These are phyloP conservation scores for Ceratocystis diversiconidia DNA, from an alignment of 2,329 filamentous ascomycete genomes.

Conservation along the genomic window DNA sequence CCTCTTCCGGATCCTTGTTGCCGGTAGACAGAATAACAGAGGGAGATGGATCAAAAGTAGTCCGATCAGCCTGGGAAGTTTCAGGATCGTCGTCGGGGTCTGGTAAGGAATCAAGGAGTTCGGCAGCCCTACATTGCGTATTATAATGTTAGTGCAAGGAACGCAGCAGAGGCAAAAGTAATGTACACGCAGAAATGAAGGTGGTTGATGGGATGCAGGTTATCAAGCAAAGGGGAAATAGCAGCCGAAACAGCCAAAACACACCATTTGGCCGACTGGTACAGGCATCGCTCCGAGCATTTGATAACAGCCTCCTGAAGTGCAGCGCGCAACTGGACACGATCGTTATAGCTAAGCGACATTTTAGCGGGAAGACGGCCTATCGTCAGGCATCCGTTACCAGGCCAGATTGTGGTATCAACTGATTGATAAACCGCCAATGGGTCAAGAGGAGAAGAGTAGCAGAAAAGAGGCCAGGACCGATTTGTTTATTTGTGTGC, in stretches of 20 bases:
- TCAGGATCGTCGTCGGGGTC: constrained; percentile 44
- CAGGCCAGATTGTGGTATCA: not conserved
- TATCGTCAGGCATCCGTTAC: not conserved
- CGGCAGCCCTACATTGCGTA: constrained; percentile 57
- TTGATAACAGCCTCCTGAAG: constrained; percentile 77
- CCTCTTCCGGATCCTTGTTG: constrained; percentile 57
- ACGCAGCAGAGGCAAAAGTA: not conserved
- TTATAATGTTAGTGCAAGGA: not conserved
- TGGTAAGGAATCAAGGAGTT: constrained; percentile 74
- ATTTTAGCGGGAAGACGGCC: constrained; percentile 5
- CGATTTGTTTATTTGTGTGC: not conserved
- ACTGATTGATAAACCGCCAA: not conserved
- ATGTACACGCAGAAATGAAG: not conserved
- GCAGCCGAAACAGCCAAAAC: constrained; percentile 13
- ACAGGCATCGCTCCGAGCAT: constrained; percentile 88
- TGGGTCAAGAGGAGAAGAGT: too few species aligned
- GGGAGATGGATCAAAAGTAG: constrained; percentile 27
- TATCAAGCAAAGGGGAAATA: constrained; percentile 17
- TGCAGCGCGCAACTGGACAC: constrained; percentile 37
- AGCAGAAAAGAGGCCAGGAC: not conserved
- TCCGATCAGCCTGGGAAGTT: constrained; percentile 23
- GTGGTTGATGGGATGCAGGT: not conserved
- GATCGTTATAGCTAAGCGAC: constrained; percentile 15
- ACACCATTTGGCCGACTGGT: constrained; percentile 93
- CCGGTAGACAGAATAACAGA: constrained; percentile 34